Base-by-base conservation (phyloP, 1,284 basidiomycete species). In the Dichomitus squalens region DNA sequence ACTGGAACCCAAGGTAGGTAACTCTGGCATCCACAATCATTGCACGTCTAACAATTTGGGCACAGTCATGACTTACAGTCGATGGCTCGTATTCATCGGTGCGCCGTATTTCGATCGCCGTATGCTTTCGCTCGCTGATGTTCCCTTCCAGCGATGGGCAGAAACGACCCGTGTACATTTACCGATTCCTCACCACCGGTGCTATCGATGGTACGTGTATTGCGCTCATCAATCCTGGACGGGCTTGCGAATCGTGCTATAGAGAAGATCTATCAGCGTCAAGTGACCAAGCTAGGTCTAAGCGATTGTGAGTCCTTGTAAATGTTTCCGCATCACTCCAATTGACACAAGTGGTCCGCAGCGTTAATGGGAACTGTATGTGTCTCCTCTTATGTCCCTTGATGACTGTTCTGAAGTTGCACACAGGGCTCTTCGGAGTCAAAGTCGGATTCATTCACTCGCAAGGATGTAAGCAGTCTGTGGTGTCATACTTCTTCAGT, bases 31-130 rank as follows among this genome's bases (percentile, higher is more conserved):
- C 7, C 9, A 4, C 21, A 0, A 2, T 6, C 3, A 14, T 23
- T 4, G 4, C 20, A 7, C 20, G 27, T 14, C 44, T 47, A 12
- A 47, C 4, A 33, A 14, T 34, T 11, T 20, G 4, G 7, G 20
- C 12, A n/a, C 49, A 92, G 90, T 64, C 91, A 92, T 66, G 96
- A 99, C 73, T 75, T 95, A 16, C 96, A 99, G 73, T 92, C 96
- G 1, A 99, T 99, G 96, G 96, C 95, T 51, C 86, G 97, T 48
- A 98, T 96, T 67, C 93, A 96, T 73, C 84, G 93, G 93, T 94
- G 60, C 59, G 79, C 14, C n/a, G 7, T 47, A 14, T 20, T 12
- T 12, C 12, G 2, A 16, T 20, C 29, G n/a, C 25, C 31, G 48
- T 23, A 14, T 36, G 35, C 1, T 49, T n/a, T 21, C 14, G 8